Conservation (phyloP, 108 stramenopile species). For the Fistulifera solaris region DNA sequence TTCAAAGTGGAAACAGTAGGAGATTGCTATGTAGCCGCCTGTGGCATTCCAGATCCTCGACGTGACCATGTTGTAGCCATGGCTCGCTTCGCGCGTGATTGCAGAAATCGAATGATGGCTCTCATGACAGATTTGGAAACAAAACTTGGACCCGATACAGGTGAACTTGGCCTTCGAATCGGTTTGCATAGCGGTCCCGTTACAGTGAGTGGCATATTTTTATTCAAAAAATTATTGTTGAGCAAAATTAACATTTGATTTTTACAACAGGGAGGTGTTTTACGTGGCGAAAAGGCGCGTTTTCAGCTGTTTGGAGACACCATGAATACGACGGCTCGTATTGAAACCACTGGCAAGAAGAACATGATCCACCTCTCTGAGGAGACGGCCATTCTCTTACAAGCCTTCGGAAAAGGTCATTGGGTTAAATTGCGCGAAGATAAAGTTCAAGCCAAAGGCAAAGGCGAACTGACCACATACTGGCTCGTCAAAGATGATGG, state of each 20-base stretch:
- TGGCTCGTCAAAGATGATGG: slow-evolving; percentile 8
- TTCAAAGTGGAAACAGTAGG: slow-evolving; percentile 56
- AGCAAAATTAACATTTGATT: neutral
- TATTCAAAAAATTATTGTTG: neutral
- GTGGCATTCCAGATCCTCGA: slow-evolving; percentile 1
- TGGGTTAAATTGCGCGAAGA: slow-evolving; percentile 19
- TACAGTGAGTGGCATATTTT: neutral
- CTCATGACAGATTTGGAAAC: neutral
- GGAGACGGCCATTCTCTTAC: slow-evolving; percentile 31
- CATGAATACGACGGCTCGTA: slow-evolving; percentile 21
- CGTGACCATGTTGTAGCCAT: slow-evolving; percentile 3
- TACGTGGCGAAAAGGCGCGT: no score
- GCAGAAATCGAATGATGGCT: neutral
- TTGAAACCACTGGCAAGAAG: slow-evolving; percentile 29
- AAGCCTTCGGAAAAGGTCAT: slow-evolving; percentile 15
- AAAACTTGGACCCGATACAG: neutral
- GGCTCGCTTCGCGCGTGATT: neutral
- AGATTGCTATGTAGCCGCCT: slow-evolving; percentile 38
- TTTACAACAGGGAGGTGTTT: neutral
- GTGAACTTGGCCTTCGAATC: neutral
- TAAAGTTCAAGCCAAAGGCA: slow-evolving; percentile 27
- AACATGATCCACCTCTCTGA: slow-evolving; percentile 24
- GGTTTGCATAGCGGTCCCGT: neutral
- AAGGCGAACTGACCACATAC: slow-evolving; percentile 20
- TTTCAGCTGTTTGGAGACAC: slow-evolving; percentile 2